Evolutionary conservation across 1,284 basidiomycete genomes (phyloP), one percentile per base, ranked within the genome.

Genomic region (Ceratobasidium papillatum): DNA sequence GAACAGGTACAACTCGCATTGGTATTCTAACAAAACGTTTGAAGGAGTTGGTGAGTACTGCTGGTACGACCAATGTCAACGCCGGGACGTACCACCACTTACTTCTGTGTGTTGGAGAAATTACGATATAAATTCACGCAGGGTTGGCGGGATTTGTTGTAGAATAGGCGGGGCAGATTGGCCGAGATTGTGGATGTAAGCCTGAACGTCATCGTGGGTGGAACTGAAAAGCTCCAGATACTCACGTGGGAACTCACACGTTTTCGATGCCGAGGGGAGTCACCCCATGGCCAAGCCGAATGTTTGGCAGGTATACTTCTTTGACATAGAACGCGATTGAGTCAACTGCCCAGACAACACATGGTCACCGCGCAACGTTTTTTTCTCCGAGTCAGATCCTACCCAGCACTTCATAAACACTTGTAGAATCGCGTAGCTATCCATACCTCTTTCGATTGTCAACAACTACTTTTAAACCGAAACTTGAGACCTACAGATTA

Each of bases 1-100:
- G 91, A 4, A 94, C 87, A 0, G 93, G 89, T 22, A 93, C 82
- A 80, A 95, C 85, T 80, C 88, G 88, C 92, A 94, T 94, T 49
- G 58, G 32, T 72, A 19, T 32, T 61, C 68, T 72, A 41, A 30
- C 4, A n/a, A 22, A 30, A 8, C 7, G 52, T 43, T 68, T 49
- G 27, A 62, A 43, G 17, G 58, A 9, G 22, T 4, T 30, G 45
- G n/a, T 27, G 30, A 68, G 34, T 41, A 14, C n/a, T 36, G 36
- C 22, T 38, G 52, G 11, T 58, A n/a, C 12, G 32, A 9, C 17
- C 25, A 9, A 27, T 27, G 27, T 27, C 22, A 8, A 36, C 38
- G 51, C 27, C 11, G 5, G 27, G 4, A 65, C 36, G 38, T 63
- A 36, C 32, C 19, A 30, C 54, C 19, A 30, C 61, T 49, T 43